phyloP scores from a whole-genome alignment of 495 filamentous ascomycete genomes.

The Hypoxylon rickii region DNA sequence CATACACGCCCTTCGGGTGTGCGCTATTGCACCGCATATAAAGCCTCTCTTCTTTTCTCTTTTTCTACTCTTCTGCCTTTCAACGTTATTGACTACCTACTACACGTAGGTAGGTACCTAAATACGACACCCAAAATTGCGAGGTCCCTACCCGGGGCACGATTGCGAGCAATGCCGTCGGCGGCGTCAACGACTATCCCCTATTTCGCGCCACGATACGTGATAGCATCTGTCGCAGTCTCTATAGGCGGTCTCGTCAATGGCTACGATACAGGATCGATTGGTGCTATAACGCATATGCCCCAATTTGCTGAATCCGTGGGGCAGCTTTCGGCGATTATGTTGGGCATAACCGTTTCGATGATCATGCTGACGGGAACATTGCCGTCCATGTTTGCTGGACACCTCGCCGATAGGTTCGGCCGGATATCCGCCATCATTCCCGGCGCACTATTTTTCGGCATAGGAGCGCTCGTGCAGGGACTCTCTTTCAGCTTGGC shows the following conservation, averaged over 20 bases:
- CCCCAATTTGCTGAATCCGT: conserved; percentile 54
- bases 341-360: conserved; percentile 66
- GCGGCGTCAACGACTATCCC: conserved; percentile 7
- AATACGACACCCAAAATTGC: too few species aligned
- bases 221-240: conserved; percentile 30
- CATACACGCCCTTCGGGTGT: too few species aligned
- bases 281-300: conserved; percentile 68
- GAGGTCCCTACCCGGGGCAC: too few species aligned
- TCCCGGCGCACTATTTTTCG: conserved; percentile 59
- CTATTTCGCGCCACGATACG: conserved; percentile 32
- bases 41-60: background rate
- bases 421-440: conserved; percentile 59
- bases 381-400: conserved; percentile 64
- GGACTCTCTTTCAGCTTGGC: conserved; percentile 47
- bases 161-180: background rate
- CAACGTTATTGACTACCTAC: background rate
- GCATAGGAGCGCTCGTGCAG: conserved; percentile 59
- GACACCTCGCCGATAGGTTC: conserved; percentile 62
- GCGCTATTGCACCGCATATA: too few species aligned
- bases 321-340: conserved; percentile 56
- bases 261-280: conserved; percentile 64
- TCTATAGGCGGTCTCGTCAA: conserved; percentile 37
- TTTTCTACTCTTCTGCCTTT: background rate
- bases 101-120: too few species aligned
- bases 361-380: conserved; percentile 66